phyloP scores from a whole-genome alignment of 257 asterid species.

The Perilla frutescens region DNA sequence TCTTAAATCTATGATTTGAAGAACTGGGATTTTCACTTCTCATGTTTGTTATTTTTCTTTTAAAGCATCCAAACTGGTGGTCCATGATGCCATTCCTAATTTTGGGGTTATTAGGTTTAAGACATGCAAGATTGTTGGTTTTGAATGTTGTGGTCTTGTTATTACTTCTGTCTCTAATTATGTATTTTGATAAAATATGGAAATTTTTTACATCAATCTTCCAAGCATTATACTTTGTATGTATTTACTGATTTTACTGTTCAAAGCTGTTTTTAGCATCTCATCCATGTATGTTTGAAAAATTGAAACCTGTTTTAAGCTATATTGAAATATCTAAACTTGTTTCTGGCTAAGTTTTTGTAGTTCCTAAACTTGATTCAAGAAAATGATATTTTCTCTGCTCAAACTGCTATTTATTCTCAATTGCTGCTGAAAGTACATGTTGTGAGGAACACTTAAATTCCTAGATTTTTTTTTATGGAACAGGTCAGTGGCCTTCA shows the following conservation, averaged over 20 bases:
- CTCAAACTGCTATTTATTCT: constrained; percentile 12
- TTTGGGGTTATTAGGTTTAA: not conserved
- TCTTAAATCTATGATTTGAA: not conserved
- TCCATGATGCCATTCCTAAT: not conserved
- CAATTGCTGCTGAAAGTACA: not conserved
- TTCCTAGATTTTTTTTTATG: constrained; percentile 35
- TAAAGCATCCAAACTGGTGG: not conserved
- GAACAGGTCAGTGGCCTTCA: constrained; percentile 96
- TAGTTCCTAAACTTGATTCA: constrained; percentile 19
- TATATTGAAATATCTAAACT: constrained; percentile 2
- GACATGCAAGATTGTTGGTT: constrained; percentile 5
- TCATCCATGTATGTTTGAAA: not conserved
- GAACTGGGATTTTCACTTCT: constrained; percentile 4
- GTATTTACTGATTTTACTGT: not conserved
- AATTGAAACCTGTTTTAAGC: not conserved
- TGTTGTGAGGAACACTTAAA: constrained; percentile 1
- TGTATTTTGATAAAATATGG: not conserved
- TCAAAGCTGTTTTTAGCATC: constrained; percentile 4
- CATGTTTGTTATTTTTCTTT: not conserved
- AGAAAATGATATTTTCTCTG: not conserved
- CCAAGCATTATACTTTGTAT: not conserved
- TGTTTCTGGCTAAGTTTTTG: constrained; percentile 3
- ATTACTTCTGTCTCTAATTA: not conserved
- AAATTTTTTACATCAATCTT: not conserved
- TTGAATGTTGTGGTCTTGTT: too few species aligned